phyloP scores from a whole-genome alignment of 2,329 filamentous ascomycete genomes.

The Camillea tinctor region DNA sequence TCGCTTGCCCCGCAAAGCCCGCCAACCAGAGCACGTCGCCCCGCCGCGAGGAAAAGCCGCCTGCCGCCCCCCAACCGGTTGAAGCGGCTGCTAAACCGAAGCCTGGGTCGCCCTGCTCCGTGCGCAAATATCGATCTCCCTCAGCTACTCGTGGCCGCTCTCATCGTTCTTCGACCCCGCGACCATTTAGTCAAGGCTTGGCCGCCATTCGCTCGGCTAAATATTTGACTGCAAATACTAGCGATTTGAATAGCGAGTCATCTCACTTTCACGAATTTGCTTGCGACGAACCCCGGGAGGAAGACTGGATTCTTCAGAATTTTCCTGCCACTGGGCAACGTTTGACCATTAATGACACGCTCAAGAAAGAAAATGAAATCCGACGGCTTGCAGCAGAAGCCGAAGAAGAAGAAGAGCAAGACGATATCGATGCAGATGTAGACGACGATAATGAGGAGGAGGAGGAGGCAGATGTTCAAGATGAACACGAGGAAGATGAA shows the following conservation, averaged over 20 bases:
- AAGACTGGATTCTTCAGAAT: constrained; percentile 84
- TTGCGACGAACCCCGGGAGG: constrained; percentile 74
- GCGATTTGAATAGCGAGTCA: constrained; percentile 52
- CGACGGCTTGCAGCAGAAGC: constrained; percentile 83
- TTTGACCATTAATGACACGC: constrained; percentile 84
- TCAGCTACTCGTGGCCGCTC: constrained; percentile 26
- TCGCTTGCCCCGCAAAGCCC: constrained; percentile 65
- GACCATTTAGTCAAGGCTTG: constrained; percentile 39
- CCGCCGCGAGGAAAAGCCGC: constrained; percentile 27
- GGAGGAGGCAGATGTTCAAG: constrained; percentile 52
- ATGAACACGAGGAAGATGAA: constrained; percentile 46
- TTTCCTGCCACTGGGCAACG: constrained; percentile 62
- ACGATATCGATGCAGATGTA: constrained; percentile 70
- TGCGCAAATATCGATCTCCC: constrained; percentile 31
- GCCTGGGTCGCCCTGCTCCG: constrained; percentile 21
- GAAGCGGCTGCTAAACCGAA: constrained; percentile 15
- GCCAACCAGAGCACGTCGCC: constrained; percentile 40
- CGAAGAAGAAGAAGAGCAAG: constrained; percentile 80
- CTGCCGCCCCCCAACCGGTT: constrained; percentile 2
- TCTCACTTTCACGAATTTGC: constrained; percentile 88
- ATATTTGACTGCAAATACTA: constrained; percentile 50
- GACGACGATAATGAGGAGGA: too few relatives aligned
- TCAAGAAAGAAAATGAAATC: constrained; percentile 86
- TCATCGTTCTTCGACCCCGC: constrained; percentile 31
- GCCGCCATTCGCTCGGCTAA: constrained; percentile 40